Conservation (phyloP, 2,329 filamentous ascomycete species). For the Hyphodiscus sp. region DNA sequence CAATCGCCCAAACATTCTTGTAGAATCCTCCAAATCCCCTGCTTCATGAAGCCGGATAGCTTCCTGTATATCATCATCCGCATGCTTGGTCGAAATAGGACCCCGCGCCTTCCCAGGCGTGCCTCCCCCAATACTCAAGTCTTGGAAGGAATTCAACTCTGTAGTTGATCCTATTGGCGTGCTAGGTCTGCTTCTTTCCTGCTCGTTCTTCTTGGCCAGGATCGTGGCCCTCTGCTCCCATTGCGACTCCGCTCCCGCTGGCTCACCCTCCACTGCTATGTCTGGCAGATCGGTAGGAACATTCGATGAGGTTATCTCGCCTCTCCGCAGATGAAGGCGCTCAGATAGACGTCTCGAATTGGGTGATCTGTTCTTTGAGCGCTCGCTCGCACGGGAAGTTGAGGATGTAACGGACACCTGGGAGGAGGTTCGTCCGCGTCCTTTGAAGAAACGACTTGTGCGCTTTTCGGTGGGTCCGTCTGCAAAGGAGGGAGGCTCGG, state of each 20-base stretch:
- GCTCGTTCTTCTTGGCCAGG: conserved; percentile 59
- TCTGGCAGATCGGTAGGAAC: conserved; percentile 76
- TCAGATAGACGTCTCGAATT: conserved; percentile 51
- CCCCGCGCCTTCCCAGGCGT: conserved; percentile 1
- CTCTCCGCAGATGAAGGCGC: conserved; percentile 59
- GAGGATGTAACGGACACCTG: conserved; percentile 39
- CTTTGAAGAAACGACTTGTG: conserved; percentile 29
- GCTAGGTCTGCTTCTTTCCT: conserved; percentile 35
- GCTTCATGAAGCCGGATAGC: conserved; percentile 91
- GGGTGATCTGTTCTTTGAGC: conserved; percentile 13
- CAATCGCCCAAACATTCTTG: conserved; percentile 75
- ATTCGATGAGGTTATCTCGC: conserved; percentile 58
- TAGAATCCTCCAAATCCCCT: conserved; percentile 72
- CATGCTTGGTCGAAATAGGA: conserved; percentile 44
- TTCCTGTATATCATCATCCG: conserved; percentile 76
- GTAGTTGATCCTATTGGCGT: conserved; percentile 27
- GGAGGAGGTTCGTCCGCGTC: conserved; percentile 35
- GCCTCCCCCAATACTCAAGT: conserved; percentile 18
- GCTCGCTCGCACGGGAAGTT: conserved; percentile 16
- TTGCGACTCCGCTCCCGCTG: conserved; percentile 52
- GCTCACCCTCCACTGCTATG: conserved; percentile 48
- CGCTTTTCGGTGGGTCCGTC: conserved; percentile 19
- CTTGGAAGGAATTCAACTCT: conserved; percentile 15
- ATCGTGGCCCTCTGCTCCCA: conserved; percentile 96
- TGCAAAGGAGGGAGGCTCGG: conserved; percentile 6